Evolutionary conservation across 2,329 filamentous ascomycete genomes (phyloP), one percentile per base, ranked within the genome.

Genomic region (Monosporascus sp.): DNA sequence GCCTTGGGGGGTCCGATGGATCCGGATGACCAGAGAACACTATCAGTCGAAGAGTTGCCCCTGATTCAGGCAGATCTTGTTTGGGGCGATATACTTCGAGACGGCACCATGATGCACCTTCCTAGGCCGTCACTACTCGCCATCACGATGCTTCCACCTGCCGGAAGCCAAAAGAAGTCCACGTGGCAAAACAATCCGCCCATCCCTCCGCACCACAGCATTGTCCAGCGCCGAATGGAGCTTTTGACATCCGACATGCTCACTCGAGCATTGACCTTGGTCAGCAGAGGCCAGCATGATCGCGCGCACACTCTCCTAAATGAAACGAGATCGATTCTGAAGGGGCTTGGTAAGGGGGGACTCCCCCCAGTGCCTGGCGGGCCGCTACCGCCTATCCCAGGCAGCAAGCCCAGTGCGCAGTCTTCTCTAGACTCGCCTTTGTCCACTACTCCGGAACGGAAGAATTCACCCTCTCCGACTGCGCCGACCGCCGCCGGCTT

Each of bases 231-330:
- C 41, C 88, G 94, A 46, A 99, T 99, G 94, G 94, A 99, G 71
- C 78, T 99, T 31, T 81, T 99, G 50, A 97, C 94, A 2, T 97
- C 93, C 1, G 94, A 99, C 68, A 99, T 99, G 94, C 81, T 99
- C 57, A 96, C 90, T 7, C 82, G 94, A 54, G 92, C 94, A 15
- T 75, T 99, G 55, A 96, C 91, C 0, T 81, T 99, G 20, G 92
- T 97, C 20, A 90, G 90, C 55, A 84, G 91, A 38, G 90, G 90
- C 36, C 93, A 97, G 71, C 90, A 97, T 67, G 94, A 99, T 65
- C 88, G 92, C 37, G 94, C 92, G 0, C 89, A 96, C 62, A 95
- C 96, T 52, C 82, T 99, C 3, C 79, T 99, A 38, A 89, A 88
- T 58, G 94, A 99, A 74, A 99, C 94, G 3, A 83, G 93, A 38